A percentile compares a stretch with the other conserved stretches of the same genome.
phyloP scores from a whole-genome alignment of 257 asterid genomes.

The Cinchona pubescens region DNA sequence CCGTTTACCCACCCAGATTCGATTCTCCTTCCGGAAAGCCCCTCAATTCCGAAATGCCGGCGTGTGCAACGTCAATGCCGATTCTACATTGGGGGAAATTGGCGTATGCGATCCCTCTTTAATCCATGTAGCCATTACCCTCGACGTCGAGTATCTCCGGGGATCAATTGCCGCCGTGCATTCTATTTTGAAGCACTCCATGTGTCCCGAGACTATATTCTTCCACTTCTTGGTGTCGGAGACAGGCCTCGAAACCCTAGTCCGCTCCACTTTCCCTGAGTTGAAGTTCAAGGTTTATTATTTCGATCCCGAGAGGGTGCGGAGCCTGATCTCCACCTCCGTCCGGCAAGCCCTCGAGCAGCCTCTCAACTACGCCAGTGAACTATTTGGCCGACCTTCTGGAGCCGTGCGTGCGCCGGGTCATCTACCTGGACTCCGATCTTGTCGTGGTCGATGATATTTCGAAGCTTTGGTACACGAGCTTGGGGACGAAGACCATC shows the following conservation, averaged over 20 bases:
- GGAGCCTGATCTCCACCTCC: conserved; percentile 72
- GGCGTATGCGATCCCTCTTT: conserved; percentile 68
- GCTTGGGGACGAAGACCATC: conserved; percentile 58
- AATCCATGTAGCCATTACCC: conserved; percentile 88
- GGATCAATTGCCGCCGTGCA: conserved; percentile 95
- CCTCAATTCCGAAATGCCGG: conserved; percentile 61
- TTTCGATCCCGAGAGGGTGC: conserved; percentile 82
- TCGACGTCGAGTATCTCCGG: conserved; percentile 74
- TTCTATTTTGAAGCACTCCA: conserved; percentile 73
- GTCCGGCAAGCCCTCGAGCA: conserved; percentile 87
- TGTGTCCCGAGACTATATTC: conserved; percentile 74
- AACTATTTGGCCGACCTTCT: conserved; percentile 76
- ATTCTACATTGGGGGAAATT: conserved; percentile 27
- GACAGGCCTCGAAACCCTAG: conserved; percentile 54
- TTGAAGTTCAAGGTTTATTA: conserved; percentile 77
- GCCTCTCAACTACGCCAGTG: conserved; percentile 81
- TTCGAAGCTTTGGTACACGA: conserved; percentile 66
- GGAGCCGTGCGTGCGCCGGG: conserved; percentile 70
- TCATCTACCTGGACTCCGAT: conserved; percentile 88
- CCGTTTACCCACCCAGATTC: conserved; percentile 25
- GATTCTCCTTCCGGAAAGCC: conserved; percentile 56
- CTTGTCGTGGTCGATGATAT: conserved; percentile 81
- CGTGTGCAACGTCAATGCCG: conserved; percentile 40
- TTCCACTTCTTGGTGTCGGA: conserved; percentile 85
- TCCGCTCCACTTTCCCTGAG: conserved; percentile 74